A percentile compares a stretch with the other conserved stretches of the same genome.
These are phyloP conservation scores for Chenopodium quinoa DNA, from an alignment of 148 eudicot genomes.

Conservation along the genomic window DNA sequence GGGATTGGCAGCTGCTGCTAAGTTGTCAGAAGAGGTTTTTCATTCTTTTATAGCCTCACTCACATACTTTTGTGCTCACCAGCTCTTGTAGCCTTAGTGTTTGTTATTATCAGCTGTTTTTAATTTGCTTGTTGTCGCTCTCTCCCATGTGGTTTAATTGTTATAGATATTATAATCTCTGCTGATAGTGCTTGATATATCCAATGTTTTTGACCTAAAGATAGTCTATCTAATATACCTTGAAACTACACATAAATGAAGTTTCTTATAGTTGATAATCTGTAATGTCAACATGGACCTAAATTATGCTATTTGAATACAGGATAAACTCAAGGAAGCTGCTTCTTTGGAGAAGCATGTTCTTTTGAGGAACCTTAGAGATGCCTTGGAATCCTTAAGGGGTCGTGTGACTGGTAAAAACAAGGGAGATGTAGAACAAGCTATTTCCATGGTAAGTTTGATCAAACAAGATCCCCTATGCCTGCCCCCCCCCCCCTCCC, in stretches of 20 bases:
- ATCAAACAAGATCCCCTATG: neutral
- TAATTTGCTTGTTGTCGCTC: neutral
- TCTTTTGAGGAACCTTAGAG: slow-evolving; percentile 86
- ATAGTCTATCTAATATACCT: neutral
- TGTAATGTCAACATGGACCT: slow-evolving; percentile 11
- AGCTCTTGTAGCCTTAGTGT: neutral
- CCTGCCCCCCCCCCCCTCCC: neutral
- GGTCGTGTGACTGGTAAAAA: slow-evolving; percentile 90
- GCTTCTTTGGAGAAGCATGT: slow-evolving; percentile 96
- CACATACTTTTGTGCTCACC: neutral
- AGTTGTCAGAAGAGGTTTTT: slow-evolving; percentile 88
- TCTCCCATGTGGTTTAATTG: neutral
- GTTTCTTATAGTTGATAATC: neutral
- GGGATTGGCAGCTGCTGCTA: slow-evolving; percentile 96
- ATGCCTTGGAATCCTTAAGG: slow-evolving; percentile 84
- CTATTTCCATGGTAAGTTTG: slow-evolving; percentile 78
- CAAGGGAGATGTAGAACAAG: slow-evolving; percentile 87
- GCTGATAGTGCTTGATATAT: neutral
- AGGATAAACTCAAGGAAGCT: slow-evolving; percentile 87
- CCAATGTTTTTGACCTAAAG: neutral
- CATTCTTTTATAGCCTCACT: slow-evolving; percentile 1
- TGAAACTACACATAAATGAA: neutral
- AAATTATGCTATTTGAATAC: slow-evolving; percentile 21
- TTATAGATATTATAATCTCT: neutral
- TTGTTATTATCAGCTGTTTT: neutral